Evolutionary conservation across 2,329 filamentous ascomycete species (phyloP), one percentile per base, ranked within the genome.

Genomic region (Fusarium chaquense): DNA sequence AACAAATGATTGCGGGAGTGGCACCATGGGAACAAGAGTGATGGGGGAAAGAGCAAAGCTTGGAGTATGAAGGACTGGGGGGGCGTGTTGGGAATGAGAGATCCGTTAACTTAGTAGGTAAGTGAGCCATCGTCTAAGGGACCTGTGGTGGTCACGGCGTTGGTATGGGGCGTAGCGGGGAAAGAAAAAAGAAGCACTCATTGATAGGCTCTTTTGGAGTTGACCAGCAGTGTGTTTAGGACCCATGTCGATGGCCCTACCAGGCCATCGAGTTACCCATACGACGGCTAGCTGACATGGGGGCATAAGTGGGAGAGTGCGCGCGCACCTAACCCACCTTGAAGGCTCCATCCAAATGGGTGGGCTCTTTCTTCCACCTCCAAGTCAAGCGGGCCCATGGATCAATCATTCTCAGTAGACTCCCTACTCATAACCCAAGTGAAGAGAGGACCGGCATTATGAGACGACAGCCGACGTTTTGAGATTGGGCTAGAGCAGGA

Each of bases 121-220:
- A 52, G 49, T 52, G 49, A 52, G 66, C 62, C 62, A 75, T 69
- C 57, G 62, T 58, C 65, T 70, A 74, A 70, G 70, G 73, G 69
- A 71, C 70, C 70, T 60, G 47, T 67, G 64, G 69, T 51, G 67
- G 71, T 51, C 65, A 74, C 55, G 65, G 73, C 66, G 73, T 71
- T 73, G 70, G 67, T 58, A 62, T 73, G 73, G 71, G 72, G 74
- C 74, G 75, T 78, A 76, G 76, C 69, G 73, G 73, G 71, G 68
- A 70, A 70, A 69, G 53, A 40, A 49, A 40, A 63, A 71, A 69
- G 66, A 72, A 75, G 70, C 62, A 64, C 52, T 51, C 70, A 76
- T 77, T 74, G 74, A 78, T 52, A 41, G 49, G 49, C 36, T 41
- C 33, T 30, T 71, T 69, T 67, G 61, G 53, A 63, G 61, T 63